A percentile compares a stretch with the other conserved stretches of the same genome.
Evolutionary conservation across 2,329 filamentous ascomycete species (phyloP).

Genomic region (Ascosphaera pollenicola): DNA sequence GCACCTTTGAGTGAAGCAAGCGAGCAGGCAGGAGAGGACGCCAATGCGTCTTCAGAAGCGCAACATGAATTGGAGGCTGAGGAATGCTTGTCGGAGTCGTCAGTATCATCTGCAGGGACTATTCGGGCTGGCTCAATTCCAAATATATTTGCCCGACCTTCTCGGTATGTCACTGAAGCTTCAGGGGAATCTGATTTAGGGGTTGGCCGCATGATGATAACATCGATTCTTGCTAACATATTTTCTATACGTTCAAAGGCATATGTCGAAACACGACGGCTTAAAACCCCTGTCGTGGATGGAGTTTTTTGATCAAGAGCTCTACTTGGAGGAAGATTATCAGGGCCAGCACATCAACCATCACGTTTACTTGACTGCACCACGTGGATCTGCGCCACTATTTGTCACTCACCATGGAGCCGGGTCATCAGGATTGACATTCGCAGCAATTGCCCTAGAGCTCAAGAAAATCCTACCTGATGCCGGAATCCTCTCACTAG

Average conservation of each 20-base stretch:
- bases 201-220: too few relatives aligned
- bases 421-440: constrained; percentile 80
- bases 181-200: not conserved
- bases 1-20: constrained; percentile 21
- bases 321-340: constrained; percentile 36
- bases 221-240: not conserved
- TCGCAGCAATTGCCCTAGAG: constrained; percentile 59
- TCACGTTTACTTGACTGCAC: constrained; percentile 76
- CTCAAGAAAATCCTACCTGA: constrained; percentile 55
- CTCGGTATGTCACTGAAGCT: constrained; percentile 32
- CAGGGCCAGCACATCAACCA: constrained; percentile 33
- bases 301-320: constrained; percentile 72
- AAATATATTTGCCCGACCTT: constrained; percentile 49
- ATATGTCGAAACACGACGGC: constrained; percentile 11
- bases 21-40: constrained; percentile 13
- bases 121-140: constrained; percentile 57
- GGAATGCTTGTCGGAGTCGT: constrained; percentile 52
- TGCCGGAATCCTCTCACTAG: constrained; percentile 64
- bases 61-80: constrained; percentile 22
- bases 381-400: constrained; percentile 47
- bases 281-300: constrained; percentile 60
- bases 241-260: not conserved
- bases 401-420: constrained; percentile 92
- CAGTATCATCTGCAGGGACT: constrained; percentile 85
- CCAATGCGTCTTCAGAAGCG: constrained; percentile 8